Percentiles rank a stretch among this genome's conserved stretches.
Evolutionary conservation across 208 protist species (phyloP).

Genomic region (Crithidia brevicula): DNA sequence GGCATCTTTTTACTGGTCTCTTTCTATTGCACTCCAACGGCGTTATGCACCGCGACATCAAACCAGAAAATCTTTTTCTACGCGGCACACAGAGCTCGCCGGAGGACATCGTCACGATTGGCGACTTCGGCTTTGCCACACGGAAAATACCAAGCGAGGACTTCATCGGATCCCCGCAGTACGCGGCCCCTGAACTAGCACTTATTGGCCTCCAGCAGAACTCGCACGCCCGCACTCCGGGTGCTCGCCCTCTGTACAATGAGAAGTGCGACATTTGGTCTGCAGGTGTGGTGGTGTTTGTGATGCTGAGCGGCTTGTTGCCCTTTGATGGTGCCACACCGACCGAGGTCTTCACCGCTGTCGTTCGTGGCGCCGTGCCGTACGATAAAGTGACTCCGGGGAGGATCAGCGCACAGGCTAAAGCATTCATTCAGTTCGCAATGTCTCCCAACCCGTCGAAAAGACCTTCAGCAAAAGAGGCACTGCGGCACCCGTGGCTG

Average conservation of each 20-base stretch:
- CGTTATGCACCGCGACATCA: slow-evolving; percentile 99
- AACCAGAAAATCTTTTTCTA: slow-evolving; percentile 99
- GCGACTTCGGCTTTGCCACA: slow-evolving; percentile 98
- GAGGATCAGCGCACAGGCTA: slow-evolving; percentile 45
- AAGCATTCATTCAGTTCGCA: slow-evolving; percentile 57
- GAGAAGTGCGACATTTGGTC: slow-evolving; percentile 94
- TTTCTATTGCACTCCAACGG: slow-evolving; percentile 94
- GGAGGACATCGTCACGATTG: slow-evolving; percentile 87
- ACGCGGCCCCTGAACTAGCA: slow-evolving; percentile 84
- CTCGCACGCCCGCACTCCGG: slow-evolving; percentile 1
- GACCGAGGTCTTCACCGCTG: slow-evolving; percentile 63
- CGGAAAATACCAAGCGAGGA: slow-evolving; percentile 45
- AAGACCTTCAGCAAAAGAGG: slow-evolving; percentile 63
- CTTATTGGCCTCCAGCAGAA: slow-evolving; percentile 63
- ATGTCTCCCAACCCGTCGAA: slow-evolving; percentile 63
- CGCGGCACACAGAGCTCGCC: slow-evolving; percentile 54
- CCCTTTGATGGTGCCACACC: slow-evolving; percentile 79
- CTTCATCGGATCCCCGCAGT: slow-evolving; percentile 83
- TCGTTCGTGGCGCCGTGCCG: slow-evolving; percentile 72
- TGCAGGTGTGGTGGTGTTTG: slow-evolving; percentile 82
- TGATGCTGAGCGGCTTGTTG: slow-evolving; percentile 78
- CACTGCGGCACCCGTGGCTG: slow-evolving; percentile 75
- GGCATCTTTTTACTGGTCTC: slow-evolving; percentile 95
- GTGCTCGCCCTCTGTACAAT: slow-evolving; percentile 67
- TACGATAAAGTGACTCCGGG: slow-evolving; percentile 45